Evolutionary conservation across 2,329 filamentous ascomycete species (phyloP), one percentile per base, ranked within the genome.

Genomic region (Arthrobotrys megalospora): DNA sequence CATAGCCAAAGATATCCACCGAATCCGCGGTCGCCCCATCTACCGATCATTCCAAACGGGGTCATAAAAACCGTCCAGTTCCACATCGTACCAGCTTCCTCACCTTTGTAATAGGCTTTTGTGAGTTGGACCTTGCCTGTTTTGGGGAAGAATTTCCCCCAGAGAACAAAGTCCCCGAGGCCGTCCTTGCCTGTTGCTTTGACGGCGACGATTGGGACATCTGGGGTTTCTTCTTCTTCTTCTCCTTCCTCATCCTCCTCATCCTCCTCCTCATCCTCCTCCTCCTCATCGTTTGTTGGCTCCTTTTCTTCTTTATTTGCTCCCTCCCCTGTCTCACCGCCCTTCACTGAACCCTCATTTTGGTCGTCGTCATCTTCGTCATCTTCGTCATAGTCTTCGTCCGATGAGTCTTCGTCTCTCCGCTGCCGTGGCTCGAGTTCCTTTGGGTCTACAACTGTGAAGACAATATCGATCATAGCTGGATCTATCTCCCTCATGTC

Each of bases 31-130:
- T 45, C 19, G n/a, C 73, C 66, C 67, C 75, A 78, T 45, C 45
- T 52, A 6, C 75, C 75, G 6, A 78, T 62, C 8, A 78, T 72
- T n/a, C 75, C 75, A 32, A 78, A 78, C 8, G 75, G 75, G 5
- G 75, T 78, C 75, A 78, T 78, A 11, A 78, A 78, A 11, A 6
- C 36, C 6, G 64, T 34, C 75, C 67, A 72, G 16, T 71, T 32
- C 75, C 75, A 78, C 60, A 21, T 43, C 19, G 43, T 41, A 12
- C 45, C 47, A 3, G 16, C 8, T 32, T 60, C 45, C 10, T 5
- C 19, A 5, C 41, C 66, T 14, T 32, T 12, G 10, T 34, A 43
- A 38, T 78, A 78, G 7, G 21, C 19, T 34, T 78, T 78, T 28
- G 32, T 64, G 3, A 78, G n/a, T 1, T 63, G 24, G 14, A 78